Evolutionary conservation across 768 basidiomycete species (phyloP).

Genomic region (Lactifluus volemus): DNA sequence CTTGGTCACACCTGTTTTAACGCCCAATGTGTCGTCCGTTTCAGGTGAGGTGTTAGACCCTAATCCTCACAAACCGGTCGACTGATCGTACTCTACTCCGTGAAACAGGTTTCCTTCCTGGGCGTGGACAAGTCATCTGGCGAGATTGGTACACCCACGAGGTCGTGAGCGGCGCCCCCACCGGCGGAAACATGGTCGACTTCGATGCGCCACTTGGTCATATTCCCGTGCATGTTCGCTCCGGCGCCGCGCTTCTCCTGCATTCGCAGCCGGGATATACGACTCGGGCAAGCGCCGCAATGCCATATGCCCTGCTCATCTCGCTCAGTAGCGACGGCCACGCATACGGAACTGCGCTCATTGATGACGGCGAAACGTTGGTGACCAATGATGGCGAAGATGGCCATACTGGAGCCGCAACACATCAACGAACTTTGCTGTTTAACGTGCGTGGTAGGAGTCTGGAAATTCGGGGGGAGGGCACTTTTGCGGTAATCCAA

Average conservation of each 20-base stretch:
- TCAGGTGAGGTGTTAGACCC: slow-evolving; percentile 36
- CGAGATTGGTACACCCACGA: slow-evolving; percentile 69
- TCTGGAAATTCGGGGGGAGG: slow-evolving; percentile 33
- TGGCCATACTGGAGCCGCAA: slow-evolving; percentile 26
- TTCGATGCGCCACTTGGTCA: slow-evolving; percentile 62
- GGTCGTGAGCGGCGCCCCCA: slow-evolving; percentile 32
- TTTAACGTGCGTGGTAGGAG: slow-evolving; percentile 32
- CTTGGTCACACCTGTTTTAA: slow-evolving; percentile 68
- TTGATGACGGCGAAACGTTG: slow-evolving; percentile 62
- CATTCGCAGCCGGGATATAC: slow-evolving; percentile 60
- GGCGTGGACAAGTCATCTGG: slow-evolving; percentile 49
- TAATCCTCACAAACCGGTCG: neutral
- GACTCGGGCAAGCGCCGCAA: slow-evolving; percentile 51
- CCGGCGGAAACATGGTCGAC: slow-evolving; percentile 35
- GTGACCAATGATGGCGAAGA: slow-evolving; percentile 22
- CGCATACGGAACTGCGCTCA: slow-evolving; percentile 52
- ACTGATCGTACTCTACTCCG: neutral
- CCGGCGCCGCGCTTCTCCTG: slow-evolving; percentile 54
- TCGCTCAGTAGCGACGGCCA: slow-evolving; percentile 38
- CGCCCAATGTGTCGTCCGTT: slow-evolving; percentile 59
- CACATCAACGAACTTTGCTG: slow-evolving; percentile 39
- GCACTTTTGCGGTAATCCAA: slow-evolving; percentile 38
- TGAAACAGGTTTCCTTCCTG: slow-evolving; percentile 52
- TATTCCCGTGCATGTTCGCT: slow-evolving; percentile 71
- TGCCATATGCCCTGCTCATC: slow-evolving; percentile 55